Percentiles rank a stretch among this genome's conserved stretches.
These are phyloP conservation scores for Nymphaea thermarum DNA, from an alignment of 164 flowering plant species.

Conservation along the genomic window DNA sequence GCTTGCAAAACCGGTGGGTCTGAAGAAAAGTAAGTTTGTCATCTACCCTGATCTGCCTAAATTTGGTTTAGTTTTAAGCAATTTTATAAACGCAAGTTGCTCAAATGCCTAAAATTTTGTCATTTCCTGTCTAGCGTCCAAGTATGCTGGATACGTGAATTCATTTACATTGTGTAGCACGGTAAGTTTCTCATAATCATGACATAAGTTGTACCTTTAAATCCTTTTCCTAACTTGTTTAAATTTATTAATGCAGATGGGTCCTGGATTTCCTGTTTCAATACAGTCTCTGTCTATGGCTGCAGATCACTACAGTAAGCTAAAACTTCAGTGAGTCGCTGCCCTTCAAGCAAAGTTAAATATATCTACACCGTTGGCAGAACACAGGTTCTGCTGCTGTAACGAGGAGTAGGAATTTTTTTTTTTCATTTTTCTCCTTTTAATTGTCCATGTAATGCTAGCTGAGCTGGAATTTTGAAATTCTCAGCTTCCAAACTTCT, in stretches of 20 bases:
- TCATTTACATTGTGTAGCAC: slow-evolving; percentile 83
- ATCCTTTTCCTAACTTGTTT: not conserved
- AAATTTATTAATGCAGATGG: slow-evolving; percentile 57
- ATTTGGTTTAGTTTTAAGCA: not conserved
- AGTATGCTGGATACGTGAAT: slow-evolving; percentile 87
- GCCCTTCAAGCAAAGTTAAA: not conserved
- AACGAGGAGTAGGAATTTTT: not conserved
- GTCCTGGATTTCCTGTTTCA: slow-evolving; percentile 68
- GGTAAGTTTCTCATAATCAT: slow-evolving; percentile 30
- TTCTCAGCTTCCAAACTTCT: too few relatives aligned
- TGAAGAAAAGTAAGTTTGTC: slow-evolving; percentile 71
- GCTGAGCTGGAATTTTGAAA: not conserved
- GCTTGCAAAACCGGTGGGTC: slow-evolving; percentile 86
- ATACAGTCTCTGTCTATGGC: slow-evolving; percentile 74
- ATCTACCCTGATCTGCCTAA: not conserved
- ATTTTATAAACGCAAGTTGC: not conserved
- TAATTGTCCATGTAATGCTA: not conserved
- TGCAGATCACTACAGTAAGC: slow-evolving; percentile 56
- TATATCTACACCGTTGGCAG: not conserved
- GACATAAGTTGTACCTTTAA: not conserved
- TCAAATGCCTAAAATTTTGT: not conserved
- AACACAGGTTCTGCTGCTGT: not conserved
- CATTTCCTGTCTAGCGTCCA: slow-evolving; percentile 53
- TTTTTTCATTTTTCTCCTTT: not conserved
- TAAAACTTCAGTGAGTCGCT: slow-evolving; percentile 8